These are phyloP conservation scores for Sparassis latifolia DNA, from an alignment of 1,284 basidiomycete genomes.

Conservation along the genomic window DNA sequence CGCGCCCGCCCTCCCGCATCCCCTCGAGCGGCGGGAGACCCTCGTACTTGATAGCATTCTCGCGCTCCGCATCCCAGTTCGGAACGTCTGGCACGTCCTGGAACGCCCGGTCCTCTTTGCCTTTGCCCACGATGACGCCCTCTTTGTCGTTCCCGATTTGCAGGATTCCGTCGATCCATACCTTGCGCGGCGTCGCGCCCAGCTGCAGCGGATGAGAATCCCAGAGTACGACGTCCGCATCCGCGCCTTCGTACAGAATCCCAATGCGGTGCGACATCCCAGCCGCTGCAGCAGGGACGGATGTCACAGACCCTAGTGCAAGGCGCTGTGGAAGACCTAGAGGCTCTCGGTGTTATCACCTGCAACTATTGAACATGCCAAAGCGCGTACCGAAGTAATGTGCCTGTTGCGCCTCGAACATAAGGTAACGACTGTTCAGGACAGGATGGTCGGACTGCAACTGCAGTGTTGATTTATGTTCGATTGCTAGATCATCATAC, in stretches of 20 bases:
- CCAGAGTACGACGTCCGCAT: slow-evolving; percentile 62
- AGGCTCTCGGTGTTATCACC: background rate
- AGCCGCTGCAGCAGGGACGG: slow-evolving; percentile 69
- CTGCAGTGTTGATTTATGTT: background rate
- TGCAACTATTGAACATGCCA: background rate
- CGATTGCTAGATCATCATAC: background rate
- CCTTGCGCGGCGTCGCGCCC: slow-evolving; percentile 70
- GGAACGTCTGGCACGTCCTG: slow-evolving; percentile 53
- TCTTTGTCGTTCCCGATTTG: slow-evolving; percentile 52
- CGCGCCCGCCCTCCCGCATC: slow-evolving; percentile 27
- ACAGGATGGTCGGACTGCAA: slow-evolving; percentile 63
- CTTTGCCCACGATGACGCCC: slow-evolving; percentile 22
- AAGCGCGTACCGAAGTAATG: slow-evolving; percentile 57
- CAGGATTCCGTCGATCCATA: slow-evolving; percentile 67
- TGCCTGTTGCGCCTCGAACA: slow-evolving; percentile 85
- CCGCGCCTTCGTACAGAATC: slow-evolving; percentile 54
- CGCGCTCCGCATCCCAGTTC: slow-evolving; percentile 51
- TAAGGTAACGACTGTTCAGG: slow-evolving; percentile 70
- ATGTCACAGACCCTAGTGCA: slow-evolving; percentile 71
- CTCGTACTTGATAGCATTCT: slow-evolving; percentile 51
- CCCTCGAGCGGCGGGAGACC: slow-evolving; percentile 61
- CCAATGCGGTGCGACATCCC: slow-evolving; percentile 84
- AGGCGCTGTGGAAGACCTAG: slow-evolving; percentile 45
- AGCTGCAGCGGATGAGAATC: slow-evolving; percentile 77
- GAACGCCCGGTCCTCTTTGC: slow-evolving; percentile 20